Base-by-base conservation (phyloP, 176 grass and related monocot genomes). In the Musa acuminata region DNA sequence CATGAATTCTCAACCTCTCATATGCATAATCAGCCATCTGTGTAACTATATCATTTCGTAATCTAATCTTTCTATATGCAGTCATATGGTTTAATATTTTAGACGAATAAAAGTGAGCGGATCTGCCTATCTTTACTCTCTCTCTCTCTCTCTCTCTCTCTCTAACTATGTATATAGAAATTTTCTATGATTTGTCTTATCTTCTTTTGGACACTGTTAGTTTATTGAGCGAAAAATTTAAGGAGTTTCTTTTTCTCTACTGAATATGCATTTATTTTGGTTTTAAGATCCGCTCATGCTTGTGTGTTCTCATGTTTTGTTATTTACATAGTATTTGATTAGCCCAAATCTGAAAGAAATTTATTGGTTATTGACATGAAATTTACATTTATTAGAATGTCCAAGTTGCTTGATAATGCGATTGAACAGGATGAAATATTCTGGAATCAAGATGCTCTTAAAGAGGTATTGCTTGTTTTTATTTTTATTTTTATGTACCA, bases 401-500 rank as follows among this genome's bases (percentile, higher is more conserved):
- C 80, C 55, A 98, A 89, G 75, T 85, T 93, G 5, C 51, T 98
- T 69, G 86, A 98, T 78, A 87, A 89, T 51, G 88, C 93, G 72
- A 1, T 85, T 21, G 90, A 98, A 78, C 75, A 87, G 35, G 94
- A 93, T 14, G 94, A 97, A 13, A 22, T 71, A 1, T 97, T 97
- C 76, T 93, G 94, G 94, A 92, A 82, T 53, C 94, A 98, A 53
- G 88, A 85, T 1, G 90, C 94, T 55, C 90, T 98, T 73, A 85
- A 80, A 64, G 94, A 97, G 65, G 94, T 96, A 55, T 20, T 78
- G 48, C 16, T 26, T 29, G 49, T 48, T 55, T 11, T 69, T 29
- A 11, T 21, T 55, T 20, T 52, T 1, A 3, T 20, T 35, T 60
- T n/a, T 63, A 11, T 78, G 8, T 49, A 17, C 8, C 20, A 20